Percentiles rank a stretch among this genome's conserved stretches.
Conservation (phyloP, 2,329 filamentous ascomycete genomes). For the Lecanicillium sp. region DNA sequence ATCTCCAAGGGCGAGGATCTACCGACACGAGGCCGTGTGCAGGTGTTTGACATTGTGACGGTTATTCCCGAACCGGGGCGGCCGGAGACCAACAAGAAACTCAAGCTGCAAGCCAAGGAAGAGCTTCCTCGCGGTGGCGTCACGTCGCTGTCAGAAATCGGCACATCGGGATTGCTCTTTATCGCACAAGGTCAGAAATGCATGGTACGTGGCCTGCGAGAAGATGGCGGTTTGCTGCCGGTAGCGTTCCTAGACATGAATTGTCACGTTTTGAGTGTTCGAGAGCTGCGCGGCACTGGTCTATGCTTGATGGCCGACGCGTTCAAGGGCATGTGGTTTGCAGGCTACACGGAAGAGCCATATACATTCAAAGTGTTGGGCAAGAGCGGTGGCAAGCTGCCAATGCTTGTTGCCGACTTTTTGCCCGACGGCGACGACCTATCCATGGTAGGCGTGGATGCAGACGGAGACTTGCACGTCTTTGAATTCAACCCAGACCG, state of each 20-base stretch:
- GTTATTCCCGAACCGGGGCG: slow-evolving; percentile 83
- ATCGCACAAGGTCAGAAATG: slow-evolving; percentile 94
- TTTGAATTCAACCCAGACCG: slow-evolving; percentile 92
- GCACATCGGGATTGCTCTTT: slow-evolving; percentile 79
- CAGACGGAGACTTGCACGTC: slow-evolving; percentile 78
- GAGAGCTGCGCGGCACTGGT: slow-evolving; percentile 74
- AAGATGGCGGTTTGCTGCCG: slow-evolving; percentile 84
- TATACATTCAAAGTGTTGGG: slow-evolving; percentile 93
- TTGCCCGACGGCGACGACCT: slow-evolving; percentile 77
- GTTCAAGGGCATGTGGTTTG: slow-evolving; percentile 92
- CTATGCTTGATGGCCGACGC: slow-evolving; percentile 84
- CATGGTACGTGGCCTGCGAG: slow-evolving; percentile 92
- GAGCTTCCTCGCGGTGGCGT: slow-evolving; percentile 88
- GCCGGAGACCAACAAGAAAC: slow-evolving; percentile 75
- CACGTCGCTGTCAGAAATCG: slow-evolving; percentile 76
- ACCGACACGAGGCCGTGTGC: slow-evolving; percentile 73
- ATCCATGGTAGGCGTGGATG: slow-evolving; percentile 74
- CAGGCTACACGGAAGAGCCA: slow-evolving; percentile 92
- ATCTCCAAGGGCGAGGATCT: slow-evolving; percentile 86
- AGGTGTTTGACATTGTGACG: slow-evolving; percentile 84
- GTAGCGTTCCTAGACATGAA: slow-evolving; percentile 98
- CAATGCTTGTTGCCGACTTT: slow-evolving; percentile 77
- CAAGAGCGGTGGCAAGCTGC: slow-evolving; percentile 71
- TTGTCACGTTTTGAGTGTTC: slow-evolving; percentile 81
- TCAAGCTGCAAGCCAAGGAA: slow-evolving; percentile 83